Conservation (phyloP, 176 grass and related monocot species). For the Secale cereale region DNA sequence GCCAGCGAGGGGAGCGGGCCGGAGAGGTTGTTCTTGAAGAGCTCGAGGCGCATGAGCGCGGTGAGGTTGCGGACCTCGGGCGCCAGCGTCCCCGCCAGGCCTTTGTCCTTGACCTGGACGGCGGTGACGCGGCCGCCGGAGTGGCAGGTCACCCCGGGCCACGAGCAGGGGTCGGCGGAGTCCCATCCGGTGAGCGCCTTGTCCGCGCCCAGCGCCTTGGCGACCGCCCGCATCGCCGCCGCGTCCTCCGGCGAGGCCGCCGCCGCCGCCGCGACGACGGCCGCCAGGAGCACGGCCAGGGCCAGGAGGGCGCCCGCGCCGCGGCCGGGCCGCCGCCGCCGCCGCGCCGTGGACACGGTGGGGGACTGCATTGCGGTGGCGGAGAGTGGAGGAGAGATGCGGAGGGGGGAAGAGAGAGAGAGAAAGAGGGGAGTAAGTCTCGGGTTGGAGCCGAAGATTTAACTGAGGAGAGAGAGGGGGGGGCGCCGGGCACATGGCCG, state of each 20-base stretch:
- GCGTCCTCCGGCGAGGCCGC: slow-evolving; percentile 30
- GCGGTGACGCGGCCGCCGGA: slow-evolving; percentile 37
- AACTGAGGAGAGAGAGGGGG: slow-evolving; percentile 32
- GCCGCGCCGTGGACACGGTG: slow-evolving; percentile 5
- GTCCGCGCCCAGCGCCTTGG: slow-evolving; percentile 33
- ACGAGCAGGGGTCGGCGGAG: slow-evolving; percentile 49
- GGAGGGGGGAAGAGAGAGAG: neutral
- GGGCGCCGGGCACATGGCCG: slow-evolving; percentile 32
- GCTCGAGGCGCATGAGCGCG: slow-evolving; percentile 56
- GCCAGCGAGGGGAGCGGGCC: slow-evolving; percentile 57
- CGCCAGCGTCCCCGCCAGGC: slow-evolving; percentile 40
- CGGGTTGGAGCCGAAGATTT: slow-evolving; percentile 16
- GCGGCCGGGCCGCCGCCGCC: neutral
- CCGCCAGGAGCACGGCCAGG: neutral
- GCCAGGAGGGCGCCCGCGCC: neutral
- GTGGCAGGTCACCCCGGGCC: slow-evolving; percentile 44
- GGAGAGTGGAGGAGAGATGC: neutral
- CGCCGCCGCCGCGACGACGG: neutral
- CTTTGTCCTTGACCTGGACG: slow-evolving; percentile 39
- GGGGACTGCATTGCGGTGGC: slow-evolving; percentile 17
- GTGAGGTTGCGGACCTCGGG: slow-evolving; percentile 65
- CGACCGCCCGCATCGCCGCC: slow-evolving; percentile 55
- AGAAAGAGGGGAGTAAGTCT: slow-evolving; percentile 10
- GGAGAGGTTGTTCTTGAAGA: slow-evolving; percentile 42
- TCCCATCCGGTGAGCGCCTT: slow-evolving; percentile 32